These are phyloP conservation scores for Hypoxylon fragiforme DNA, from an alignment of 495 filamentous ascomycete genomes.

Conservation along the genomic window DNA sequence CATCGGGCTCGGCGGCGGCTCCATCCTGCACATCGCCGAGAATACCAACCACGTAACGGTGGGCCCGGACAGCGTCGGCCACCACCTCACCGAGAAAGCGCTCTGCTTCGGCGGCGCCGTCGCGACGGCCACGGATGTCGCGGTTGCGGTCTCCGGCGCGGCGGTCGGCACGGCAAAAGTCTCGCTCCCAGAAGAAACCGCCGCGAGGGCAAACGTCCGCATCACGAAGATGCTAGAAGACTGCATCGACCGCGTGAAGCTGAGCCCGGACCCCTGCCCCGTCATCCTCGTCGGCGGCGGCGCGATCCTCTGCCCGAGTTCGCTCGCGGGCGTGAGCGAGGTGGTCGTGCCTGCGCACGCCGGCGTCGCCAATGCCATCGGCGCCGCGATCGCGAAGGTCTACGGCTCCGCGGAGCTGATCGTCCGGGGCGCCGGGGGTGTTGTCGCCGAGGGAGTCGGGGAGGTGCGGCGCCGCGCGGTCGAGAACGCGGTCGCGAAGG, in stretches of 20 bases:
- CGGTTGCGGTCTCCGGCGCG: conserved; percentile 41
- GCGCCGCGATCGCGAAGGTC: conserved; percentile 58
- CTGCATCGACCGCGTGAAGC: conserved; percentile 56
- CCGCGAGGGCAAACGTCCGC: conserved; percentile 18
- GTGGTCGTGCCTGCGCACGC: conserved; percentile 43
- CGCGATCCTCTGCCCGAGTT: conserved; percentile 40
- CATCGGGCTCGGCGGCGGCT: conserved; percentile 59
- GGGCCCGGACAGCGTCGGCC: conserved; percentile 57
- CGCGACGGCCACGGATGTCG: conserved; percentile 55
- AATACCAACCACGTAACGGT: conserved; percentile 41
- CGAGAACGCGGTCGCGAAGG: conserved; percentile 43
- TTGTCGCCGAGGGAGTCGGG: conserved; percentile 26
- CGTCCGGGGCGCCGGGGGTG: conserved; percentile 34
- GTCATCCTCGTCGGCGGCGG: conserved; percentile 52
- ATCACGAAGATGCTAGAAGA: conserved; percentile 44
- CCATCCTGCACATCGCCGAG: conserved; percentile 44
- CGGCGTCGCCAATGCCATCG: conserved; percentile 60
- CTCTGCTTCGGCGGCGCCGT: conserved; percentile 54
- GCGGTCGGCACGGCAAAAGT: conserved; percentile 36
- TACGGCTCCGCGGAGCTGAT: conserved; percentile 50
- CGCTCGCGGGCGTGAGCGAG: conserved; percentile 38
- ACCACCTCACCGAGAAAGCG: conserved; percentile 48
- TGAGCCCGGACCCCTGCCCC: conserved; percentile 47
- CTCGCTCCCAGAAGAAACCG: conserved; percentile 20
- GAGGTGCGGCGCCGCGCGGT: conserved; percentile 36